Evolutionary conservation across 306 rosid species (phyloP).

Genomic region (Glycyrrhiza uralensis): DNA sequence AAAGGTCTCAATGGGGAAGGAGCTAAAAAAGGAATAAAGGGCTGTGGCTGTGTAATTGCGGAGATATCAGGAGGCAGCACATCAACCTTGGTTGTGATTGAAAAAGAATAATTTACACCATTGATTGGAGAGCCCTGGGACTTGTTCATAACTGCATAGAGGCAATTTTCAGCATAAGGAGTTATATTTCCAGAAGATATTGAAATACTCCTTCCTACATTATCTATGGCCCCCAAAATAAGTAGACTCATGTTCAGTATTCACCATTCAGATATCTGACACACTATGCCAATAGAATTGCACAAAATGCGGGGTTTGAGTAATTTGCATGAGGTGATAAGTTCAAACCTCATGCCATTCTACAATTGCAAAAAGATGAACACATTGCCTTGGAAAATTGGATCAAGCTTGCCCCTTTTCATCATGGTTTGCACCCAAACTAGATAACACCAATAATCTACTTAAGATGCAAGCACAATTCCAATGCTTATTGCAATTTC

Average conservation of each 20-base stretch:
- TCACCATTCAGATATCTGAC: neutral
- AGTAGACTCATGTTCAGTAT: neutral
- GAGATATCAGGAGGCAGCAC: constrained; percentile 38
- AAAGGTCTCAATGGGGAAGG: constrained; percentile 58
- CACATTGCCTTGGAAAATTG: neutral
- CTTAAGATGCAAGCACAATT: neutral
- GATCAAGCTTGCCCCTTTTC: neutral
- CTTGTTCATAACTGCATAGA: constrained; percentile 33
- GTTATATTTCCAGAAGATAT: neutral
- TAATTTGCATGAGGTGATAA: neutral
- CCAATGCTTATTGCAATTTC: constrained; percentile 7
- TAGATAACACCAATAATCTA: neutral
- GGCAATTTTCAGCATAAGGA: neutral
- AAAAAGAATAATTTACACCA: constrained; percentile 3
- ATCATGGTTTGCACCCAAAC: neutral
- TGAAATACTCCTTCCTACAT: neutral
- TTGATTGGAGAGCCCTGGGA: constrained; percentile 24
- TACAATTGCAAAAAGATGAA: neutral
- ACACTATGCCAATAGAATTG: no score
- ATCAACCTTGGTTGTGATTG: constrained; percentile 7
- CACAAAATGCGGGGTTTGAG: no score
- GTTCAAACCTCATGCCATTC: neutral
- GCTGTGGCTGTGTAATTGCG: constrained; percentile 39
- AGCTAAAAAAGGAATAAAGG: constrained; percentile 56
- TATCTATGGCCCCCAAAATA: neutral